These are phyloP conservation scores for Penicillium manginii DNA, from an alignment of 495 filamentous ascomycete genomes.

Conservation along the genomic window DNA sequence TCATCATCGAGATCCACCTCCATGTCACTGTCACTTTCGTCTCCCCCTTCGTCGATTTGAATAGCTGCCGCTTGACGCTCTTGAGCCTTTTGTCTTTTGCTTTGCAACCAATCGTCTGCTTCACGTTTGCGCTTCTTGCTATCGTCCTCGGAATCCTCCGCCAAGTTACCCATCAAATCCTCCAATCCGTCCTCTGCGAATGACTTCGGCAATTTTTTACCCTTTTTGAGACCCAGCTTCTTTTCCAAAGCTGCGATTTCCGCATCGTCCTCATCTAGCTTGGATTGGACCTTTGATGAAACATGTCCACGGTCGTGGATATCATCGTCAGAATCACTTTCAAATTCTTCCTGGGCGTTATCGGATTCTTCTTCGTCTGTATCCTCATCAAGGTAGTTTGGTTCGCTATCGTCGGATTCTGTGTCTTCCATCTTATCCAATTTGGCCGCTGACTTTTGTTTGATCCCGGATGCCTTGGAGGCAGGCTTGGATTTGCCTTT, in stretches of 20 bases:
- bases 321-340: slow-evolving; percentile 20
- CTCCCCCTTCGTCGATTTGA: slow-evolving; percentile 17
- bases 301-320: slow-evolving; percentile 27
- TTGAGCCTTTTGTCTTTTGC: slow-evolving; percentile 65
- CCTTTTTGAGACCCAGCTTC: slow-evolving; percentile 82
- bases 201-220: slow-evolving; percentile 71
- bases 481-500: slow-evolving; percentile 6
- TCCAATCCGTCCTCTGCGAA: slow-evolving; percentile 87
- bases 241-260: slow-evolving; percentile 89
- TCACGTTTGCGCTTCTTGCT: slow-evolving; percentile 59
- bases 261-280: slow-evolving; percentile 72
- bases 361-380: slow-evolving; percentile 14
- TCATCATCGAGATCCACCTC: slow-evolving; percentile 32
- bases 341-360: slow-evolving; percentile 8
- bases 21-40: slow-evolving; percentile 34
- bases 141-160: slow-evolving; percentile 51
- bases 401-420: slow-evolving; percentile 2
- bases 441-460: slow-evolving; percentile 24
- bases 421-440: not conserved
- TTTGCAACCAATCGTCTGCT: slow-evolving; percentile 60
- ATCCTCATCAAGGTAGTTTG: slow-evolving; percentile 23
- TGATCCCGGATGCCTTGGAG: slow-evolving; percentile 2
- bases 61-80: slow-evolving; percentile 37
- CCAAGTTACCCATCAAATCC: slow-evolving; percentile 74
- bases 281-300: slow-evolving; percentile 64